Evolutionary conservation across 1,284 basidiomycete species (phyloP).

Genomic region (Trametes pubescens): DNA sequence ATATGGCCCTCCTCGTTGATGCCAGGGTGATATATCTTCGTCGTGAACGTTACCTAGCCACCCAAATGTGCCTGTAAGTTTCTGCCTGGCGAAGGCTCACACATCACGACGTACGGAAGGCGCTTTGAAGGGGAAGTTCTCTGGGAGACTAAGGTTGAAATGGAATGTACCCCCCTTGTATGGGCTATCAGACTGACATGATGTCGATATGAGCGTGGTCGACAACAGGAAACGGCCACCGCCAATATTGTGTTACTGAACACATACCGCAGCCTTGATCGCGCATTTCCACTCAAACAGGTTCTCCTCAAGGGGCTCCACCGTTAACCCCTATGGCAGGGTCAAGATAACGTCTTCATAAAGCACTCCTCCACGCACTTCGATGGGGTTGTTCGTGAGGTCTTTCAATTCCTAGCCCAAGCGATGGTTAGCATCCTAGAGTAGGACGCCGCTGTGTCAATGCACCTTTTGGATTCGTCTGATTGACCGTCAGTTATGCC

Average conservation of each 20-base stretch:
- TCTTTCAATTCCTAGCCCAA: constrained; percentile 66
- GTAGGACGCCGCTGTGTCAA: constrained; percentile 12
- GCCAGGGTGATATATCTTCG: constrained; percentile 93
- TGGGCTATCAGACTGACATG: constrained; percentile 72
- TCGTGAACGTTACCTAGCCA: constrained; percentile 80
- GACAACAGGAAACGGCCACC: neutral
- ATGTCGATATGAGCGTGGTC: neutral
- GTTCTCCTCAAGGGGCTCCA: constrained; percentile 76
- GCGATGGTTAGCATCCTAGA: constrained; percentile 27
- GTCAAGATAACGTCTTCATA: neutral
- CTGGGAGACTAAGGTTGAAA: constrained; percentile 75
- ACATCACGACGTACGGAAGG: constrained; percentile 63
- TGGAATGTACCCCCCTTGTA: constrained; percentile 88
- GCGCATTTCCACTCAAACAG: constrained; percentile 81
- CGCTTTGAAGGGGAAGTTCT: constrained; percentile 91
- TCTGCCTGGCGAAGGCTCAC: neutral
- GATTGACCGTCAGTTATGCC: constrained; percentile 15
- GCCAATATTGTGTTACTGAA: too few relatives aligned
- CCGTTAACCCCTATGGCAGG: constrained; percentile 61
- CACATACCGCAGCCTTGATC: constrained; percentile 78
- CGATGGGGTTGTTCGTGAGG: constrained; percentile 65
- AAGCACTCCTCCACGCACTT: constrained; percentile 47
- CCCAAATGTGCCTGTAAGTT: neutral
- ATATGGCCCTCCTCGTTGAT: constrained; percentile 91
- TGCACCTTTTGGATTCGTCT: constrained; percentile 77